Conservation (phyloP, 768 basidiomycete genomes). For the Steccherinum ochraceum region DNA sequence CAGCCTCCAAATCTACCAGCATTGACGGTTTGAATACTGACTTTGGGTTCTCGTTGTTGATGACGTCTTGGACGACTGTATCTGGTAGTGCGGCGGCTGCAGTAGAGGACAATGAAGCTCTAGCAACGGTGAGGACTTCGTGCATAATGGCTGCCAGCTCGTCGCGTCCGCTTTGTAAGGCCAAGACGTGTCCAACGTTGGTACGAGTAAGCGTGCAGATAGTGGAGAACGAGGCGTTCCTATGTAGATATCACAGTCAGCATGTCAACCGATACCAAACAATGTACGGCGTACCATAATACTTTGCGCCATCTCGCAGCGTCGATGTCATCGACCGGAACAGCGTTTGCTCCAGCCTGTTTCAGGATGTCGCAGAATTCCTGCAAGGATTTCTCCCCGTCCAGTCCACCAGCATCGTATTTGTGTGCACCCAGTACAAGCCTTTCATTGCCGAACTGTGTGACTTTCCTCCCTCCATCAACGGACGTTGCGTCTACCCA, state of each 20-base stretch:
- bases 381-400: slow-evolving; percentile 7
- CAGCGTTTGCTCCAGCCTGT: slow-evolving; percentile 16
- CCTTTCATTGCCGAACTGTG: slow-evolving; percentile 21
- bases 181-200: slow-evolving; percentile 20
- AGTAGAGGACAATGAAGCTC: slow-evolving; percentile 12
- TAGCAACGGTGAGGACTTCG: slow-evolving; percentile 25
- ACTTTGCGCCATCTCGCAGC: slow-evolving; percentile 25
- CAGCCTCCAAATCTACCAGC: slow-evolving; percentile 30
- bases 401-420: neutral
- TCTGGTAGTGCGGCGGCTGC: slow-evolving; percentile 16
- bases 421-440: slow-evolving; percentile 24
- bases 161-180: slow-evolving; percentile 10
- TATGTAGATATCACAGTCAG: slow-evolving; percentile 5
- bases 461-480: slow-evolving; percentile 20
- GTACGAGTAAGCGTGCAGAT: slow-evolving; percentile 23
- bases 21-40: slow-evolving; percentile 29
- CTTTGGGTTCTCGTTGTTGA: slow-evolving; percentile 17
- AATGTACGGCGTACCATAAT: slow-evolving; percentile 17
- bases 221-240: slow-evolving; percentile 28
- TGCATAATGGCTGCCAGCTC: slow-evolving; percentile 21
- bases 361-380: slow-evolving; percentile 15
- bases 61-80: slow-evolving; percentile 16
- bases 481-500: slow-evolving; percentile 27
- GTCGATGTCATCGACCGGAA: slow-evolving; percentile 21
- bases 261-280: neutral